Base-by-base conservation (phyloP, 2,329 filamentous ascomycete species). In the Coniella lustricola region DNA sequence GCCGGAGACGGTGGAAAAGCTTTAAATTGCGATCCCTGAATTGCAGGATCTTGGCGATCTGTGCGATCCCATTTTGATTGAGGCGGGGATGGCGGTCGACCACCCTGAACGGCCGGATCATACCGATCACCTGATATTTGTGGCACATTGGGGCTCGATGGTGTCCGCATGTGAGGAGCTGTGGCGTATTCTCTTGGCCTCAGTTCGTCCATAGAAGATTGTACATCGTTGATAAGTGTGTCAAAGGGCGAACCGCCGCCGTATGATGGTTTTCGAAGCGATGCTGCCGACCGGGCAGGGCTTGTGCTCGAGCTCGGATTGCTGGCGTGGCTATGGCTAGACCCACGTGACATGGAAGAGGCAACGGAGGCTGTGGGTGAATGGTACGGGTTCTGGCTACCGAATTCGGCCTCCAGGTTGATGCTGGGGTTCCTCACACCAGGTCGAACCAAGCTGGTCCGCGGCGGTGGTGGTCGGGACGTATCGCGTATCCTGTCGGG, bases 321-420 rank as follows among this genome's bases (percentile, higher is more conserved):
- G 57, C 79, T 79, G 1, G 66, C 67, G n/a, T 65, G 66, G 33
- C 52, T 54, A n/a, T 65, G 66, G 29, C 52, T 54, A 13, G 52
- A 54, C n/a, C 49, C 45, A 5, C 39, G 75, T 2, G 83, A 87
- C 38, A 75, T 74, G 16, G 76, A 80, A 0, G 84, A 87, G 0
- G 81, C 82, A 21, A 76, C 74, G 2, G 84, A 88, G 51, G 78
- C 75, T 1, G 81, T 79, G 0, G 79, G 69, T 3, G 76, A 74
- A 57, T 87, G 82, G 56, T 85, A 84, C 0, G 80, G 77, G 56
- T 84, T 84, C 31, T 76, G 73, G 20, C 71, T 62, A 10, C 79
- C 79, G 55, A 83, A 83, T 50, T 82, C 80, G 29, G 70, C 73
- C 2, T 74, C 76, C 7, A 82, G 67, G 56, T 83, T 77, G 36